Base-by-base conservation (phyloP, 768 basidiomycete genomes). In the Mycena alexandri region DNA sequence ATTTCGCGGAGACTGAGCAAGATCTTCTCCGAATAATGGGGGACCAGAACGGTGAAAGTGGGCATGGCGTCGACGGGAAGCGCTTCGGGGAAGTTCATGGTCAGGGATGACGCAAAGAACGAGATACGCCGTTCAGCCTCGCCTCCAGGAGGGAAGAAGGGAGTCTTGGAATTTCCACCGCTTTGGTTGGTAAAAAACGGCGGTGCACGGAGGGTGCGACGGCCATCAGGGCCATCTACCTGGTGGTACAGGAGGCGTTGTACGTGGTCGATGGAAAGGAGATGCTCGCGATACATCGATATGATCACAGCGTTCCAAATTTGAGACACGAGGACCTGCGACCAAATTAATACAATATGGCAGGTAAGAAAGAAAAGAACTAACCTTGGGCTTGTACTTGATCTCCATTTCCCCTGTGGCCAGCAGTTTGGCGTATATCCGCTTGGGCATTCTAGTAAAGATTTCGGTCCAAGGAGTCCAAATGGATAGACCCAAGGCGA, bases 381-480 rank as follows among this genome's bases (percentile, higher is more conserved):
- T 51, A 62, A 88, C 95, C 86, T 99, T 99, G 64, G 98, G 98
- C 81, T 99, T 99, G 84, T 99, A 99, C 80, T 98, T 98, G 79
- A 98, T 90, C 77, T 99, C 98, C 98, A 99, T 99, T 75, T 99
- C 97, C 2, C 86, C 89, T 0, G 97, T 99, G 21, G 98, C 95
- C 61, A 99, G 83, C 34, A 99, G 80, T 83, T 99, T 99, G 71
- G 97, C 96, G 78, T 98, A 99, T 68, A 99, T 98, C 50, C 98
- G 87, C 85, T 99, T 99, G 10, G 98, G 98, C 74, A 99, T 84
- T 59, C 98, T 87, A 17, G 95, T 95, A 78, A 91, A 99, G 63
- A 99, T 95, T 74, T 99, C 97, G 80, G 93, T 93, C 98, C 98
- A 99, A 0, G 98, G 98, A 0, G 98, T 99, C 98, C 98, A 99